Base-by-base conservation (phyloP, 257 asterid genomes). In the Oldenlandia corymbosa region DNA sequence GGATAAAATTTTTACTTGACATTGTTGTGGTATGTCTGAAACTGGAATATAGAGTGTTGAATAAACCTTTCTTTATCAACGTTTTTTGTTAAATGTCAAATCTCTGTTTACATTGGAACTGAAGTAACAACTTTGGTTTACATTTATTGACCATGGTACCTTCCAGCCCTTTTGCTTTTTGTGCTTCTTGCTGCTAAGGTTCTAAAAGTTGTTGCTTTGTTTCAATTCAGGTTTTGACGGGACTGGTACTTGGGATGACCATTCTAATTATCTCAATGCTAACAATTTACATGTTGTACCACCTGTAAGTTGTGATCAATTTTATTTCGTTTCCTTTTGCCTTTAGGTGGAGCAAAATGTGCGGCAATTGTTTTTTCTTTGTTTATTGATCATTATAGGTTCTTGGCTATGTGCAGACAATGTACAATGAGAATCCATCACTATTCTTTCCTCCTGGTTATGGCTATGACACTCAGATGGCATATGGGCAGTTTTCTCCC, bases 401-500 rank as follows among this genome's bases (percentile, higher is more conserved):
- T 68, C 47, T 69, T 76, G 54, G 73, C 67, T 58, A 60, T 71
- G 55, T 80, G 79, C 62, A 93, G 99, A 95, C 81, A 63, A 83
- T 90, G 91, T 90, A 84, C 90, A 93, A 88, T 68, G 99, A 93
- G 20, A 88, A 81, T 73, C 73, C 92, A 30, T 79, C 98, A 11
- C 69, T 84, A 70, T 83, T 79, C 74, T 85, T 73, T 65, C 91
- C 92, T 70, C 85, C 95, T 59, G 87, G 94, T 63, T 91, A 85
- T 78, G 99, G 94, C 71, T 90, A 73, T 60, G 97, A 93, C 66
- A 69, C 96, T 69, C 96, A 84, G 74, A 85, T 92, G 97, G 89
- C 89, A 61, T 90, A 82, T 76, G 97, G 96, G 54, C 99, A 93
- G 84, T 93, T 81, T 70, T 86, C 99, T 69, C 96, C 91, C 24